Evolutionary conservation across 1,139 yeast species (phyloP), one percentile per base, ranked within the genome.

Genomic region (Hansenula sp.): DNA sequence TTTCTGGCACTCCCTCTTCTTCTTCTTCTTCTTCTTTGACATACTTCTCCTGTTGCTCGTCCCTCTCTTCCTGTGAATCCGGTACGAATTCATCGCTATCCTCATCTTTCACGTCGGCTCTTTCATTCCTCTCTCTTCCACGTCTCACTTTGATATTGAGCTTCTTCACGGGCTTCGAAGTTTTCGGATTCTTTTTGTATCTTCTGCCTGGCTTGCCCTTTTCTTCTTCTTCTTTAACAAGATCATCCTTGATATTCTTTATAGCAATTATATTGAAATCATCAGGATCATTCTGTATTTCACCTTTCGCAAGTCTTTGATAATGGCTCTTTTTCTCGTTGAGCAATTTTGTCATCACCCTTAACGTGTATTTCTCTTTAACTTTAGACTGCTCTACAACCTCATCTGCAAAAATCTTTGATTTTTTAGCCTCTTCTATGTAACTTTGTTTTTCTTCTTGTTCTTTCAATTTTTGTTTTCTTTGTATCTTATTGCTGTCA

Each of bases 261-360:
- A 48, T 47, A 11, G 51, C 46, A 8, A 49, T 54, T 5, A 48
- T 24, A 32, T 57, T 54, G 40, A 58, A 50, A 10, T 48, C 40
- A 33, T 53, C 59, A 5, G 42, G 51, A 9, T 50, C 54, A 7
- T 46, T 41, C 8, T 42, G n/a, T 3, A 47, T 33, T 10, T 53
- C 57, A 1, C 57, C 57, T 3, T 34, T 40, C 30, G 46, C 19
- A 2, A 57, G 38, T 19, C 45, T 45, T n/a, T 40, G 32, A 35
- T 58, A 51, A 37, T 55, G 52, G 1, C 37, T 44, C 38, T 61
- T 61, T 41, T 63, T 52, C 11, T 55, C 55, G 33, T 63, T 61
- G 16, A 65, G 29, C 10, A 65, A 40, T 13, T 48, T 51, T 0
- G 64, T 50, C 27, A 60, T 51, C 1, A 61, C 43, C 49, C 42